Percentiles rank a stretch among this genome's conserved stretches.
These are phyloP conservation scores for Petrea volubilis DNA, from an alignment of 257 asterid species.

Conservation along the genomic window DNA sequence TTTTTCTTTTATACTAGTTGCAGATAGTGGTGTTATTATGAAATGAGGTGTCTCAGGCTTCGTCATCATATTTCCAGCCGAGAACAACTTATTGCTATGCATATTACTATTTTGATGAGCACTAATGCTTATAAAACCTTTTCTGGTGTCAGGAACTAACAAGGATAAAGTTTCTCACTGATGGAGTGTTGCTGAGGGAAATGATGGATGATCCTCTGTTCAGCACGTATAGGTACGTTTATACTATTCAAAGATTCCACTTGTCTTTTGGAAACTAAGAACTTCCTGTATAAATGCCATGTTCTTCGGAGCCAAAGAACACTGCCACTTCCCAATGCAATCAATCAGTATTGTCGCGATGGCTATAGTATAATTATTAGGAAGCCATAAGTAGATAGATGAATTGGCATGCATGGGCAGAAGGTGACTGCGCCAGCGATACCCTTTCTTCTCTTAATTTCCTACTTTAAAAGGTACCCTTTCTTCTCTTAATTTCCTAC, in stretches of 20 bases:
- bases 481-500: background rate
- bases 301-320: background rate
- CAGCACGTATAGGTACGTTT: slow-evolving; percentile 83
- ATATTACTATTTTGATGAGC: slow-evolving; percentile 11
- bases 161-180: slow-evolving; percentile 85
- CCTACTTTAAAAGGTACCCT: background rate
- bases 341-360: background rate
- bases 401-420: background rate
- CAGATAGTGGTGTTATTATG: background rate
- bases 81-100: background rate
- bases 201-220: slow-evolving; percentile 99
- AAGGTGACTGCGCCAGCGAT: background rate
- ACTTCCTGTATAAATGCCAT: background rate
- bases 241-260: slow-evolving; percentile 10
- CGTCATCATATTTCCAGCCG: background rate
- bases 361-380: background rate
- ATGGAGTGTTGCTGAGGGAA: slow-evolving; percentile 94
- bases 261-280: background rate
- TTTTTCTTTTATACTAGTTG: too few relatives aligned
- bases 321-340: background rate
- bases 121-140: slow-evolving; percentile 24
- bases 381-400: background rate
- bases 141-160: slow-evolving; percentile 70
- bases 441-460: slow-evolving; percentile 5
- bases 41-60: background rate